Base-by-base conservation (phyloP, 176 grass and related monocot species). In the Bothriochloa decipiens region DNA sequence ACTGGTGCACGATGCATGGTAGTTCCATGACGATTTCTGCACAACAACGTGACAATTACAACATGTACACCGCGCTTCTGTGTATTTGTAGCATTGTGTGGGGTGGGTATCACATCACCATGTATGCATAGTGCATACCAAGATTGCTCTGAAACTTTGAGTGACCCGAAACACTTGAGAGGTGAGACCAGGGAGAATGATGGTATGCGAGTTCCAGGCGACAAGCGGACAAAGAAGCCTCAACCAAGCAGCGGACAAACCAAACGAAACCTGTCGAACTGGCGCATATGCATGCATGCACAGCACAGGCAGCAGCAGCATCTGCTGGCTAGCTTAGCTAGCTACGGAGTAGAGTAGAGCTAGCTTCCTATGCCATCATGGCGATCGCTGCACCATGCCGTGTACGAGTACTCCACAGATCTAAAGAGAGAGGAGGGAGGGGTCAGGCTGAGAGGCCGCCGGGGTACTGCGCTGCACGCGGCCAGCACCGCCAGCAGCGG, bases 201-300 rank as follows among this genome's bases (percentile, higher is more conserved):
- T 11, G 35, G 10, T 2, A 23, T 60, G 68, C 37, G 10, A 50
- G 45, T 32, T 33, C 25, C 43, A 32, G 43, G 42, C 14, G 71
- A 50, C 43, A 74, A 74, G 6, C 43, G 26, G 72, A 74, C 71
- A 74, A 72, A 73, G 14, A 49, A 73, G n/a, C n/a, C n/a, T n/a
- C n/a, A n/a, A n/a, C n/a, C n/a, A n/a, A n/a, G n/a, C n/a, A n/a
- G 12, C 71, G 43, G 72, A 74, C 72, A 74, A 74, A 74, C 71
- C 14, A 65, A 65, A 28, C 63, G 12, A 64, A 28, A 29, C 63
- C 42, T 40, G 65, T 73, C 46, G 52, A 58, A 76, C 78, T 58
- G 45, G 63, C 32, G 70, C 71, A n/a, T n/a, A n/a, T n/a, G n/a
- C n/a, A 73, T 18, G 3, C 17, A 37, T 22, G 42, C 42, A 45